Conservation (phyloP, 805 yeast genomes). For the Limtongozyma cylindracea region DNA sequence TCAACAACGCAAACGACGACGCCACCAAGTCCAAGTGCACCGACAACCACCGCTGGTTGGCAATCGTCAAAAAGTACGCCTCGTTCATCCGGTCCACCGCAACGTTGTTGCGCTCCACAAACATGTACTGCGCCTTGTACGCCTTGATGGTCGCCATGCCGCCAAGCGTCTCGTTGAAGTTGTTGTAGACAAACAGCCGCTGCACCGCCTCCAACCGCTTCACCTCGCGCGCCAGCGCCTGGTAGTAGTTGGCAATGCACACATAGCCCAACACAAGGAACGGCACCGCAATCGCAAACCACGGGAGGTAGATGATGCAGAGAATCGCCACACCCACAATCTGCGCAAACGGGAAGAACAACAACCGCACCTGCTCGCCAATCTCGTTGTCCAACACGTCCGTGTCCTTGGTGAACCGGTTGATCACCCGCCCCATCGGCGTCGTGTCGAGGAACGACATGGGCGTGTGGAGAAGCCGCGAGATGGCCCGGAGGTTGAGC, state of each 20-base stretch:
- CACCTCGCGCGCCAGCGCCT: slow-evolving; percentile 19
- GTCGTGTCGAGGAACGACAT: slow-evolving; percentile 16
- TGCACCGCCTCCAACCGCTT: slow-evolving; percentile 21
- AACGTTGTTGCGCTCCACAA: slow-evolving; percentile 16
- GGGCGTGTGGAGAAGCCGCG: slow-evolving; percentile 15
- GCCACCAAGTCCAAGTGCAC: slow-evolving; percentile 25
- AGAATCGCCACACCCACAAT: slow-evolving; percentile 12
- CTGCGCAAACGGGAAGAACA: slow-evolving; percentile 12
- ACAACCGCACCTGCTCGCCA: slow-evolving; percentile 15
- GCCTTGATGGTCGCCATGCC: slow-evolving; percentile 22
- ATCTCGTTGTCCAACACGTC: slow-evolving; percentile 18
- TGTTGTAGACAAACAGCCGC: slow-evolving; percentile 21
- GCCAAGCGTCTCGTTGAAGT: slow-evolving; percentile 20
- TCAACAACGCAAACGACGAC: slow-evolving; percentile 20
- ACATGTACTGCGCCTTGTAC: slow-evolving; percentile 9
- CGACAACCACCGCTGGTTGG: slow-evolving; percentile 41
- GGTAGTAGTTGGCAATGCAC: slow-evolving; percentile 16
- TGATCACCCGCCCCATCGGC: slow-evolving; percentile 17
- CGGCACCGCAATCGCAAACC: slow-evolving; percentile 30
- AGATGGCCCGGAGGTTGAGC: slow-evolving; percentile 16
- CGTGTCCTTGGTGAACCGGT: slow-evolving; percentile 18
- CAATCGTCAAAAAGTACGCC: slow-evolving; percentile 21
- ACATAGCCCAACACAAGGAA: slow-evolving; percentile 15
- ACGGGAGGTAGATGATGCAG: slow-evolving; percentile 24
- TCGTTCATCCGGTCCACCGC: slow-evolving; percentile 21